Evolutionary conservation across 164 flowering plant genomes (phyloP).

Genomic region (Berberis thunbergii): DNA sequence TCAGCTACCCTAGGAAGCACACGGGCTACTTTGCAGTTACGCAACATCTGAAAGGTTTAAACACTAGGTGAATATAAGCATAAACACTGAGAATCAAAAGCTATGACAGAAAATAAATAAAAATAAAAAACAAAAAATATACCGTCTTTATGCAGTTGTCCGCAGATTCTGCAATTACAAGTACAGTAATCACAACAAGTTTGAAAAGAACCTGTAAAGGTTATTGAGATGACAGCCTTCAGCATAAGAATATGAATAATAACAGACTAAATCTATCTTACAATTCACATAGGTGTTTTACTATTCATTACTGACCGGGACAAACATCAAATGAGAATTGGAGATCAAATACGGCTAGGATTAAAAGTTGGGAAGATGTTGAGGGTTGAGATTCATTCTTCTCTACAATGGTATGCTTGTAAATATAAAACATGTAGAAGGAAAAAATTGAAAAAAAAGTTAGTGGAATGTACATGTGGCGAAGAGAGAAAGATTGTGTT

Average conservation of each 20-base stretch:
- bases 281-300: no score
- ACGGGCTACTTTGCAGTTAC: constrained; percentile 92
- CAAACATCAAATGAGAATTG: no score
- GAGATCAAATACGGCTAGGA: no score
- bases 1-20: constrained; percentile 89
- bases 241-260: constrained; percentile 46
- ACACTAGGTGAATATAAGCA: neutral
- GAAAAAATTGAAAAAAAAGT: no score
- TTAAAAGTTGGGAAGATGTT: no score
- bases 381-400: no score
- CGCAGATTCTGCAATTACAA: constrained; percentile 96
- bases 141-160: constrained; percentile 99
- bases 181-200: constrained; percentile 98
- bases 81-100: neutral
- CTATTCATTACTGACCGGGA: no score
- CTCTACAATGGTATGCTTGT: no score
- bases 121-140: constrained; percentile 5
- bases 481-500: no score
- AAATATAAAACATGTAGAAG: no score
- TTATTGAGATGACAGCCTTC: neutral
- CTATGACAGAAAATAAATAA: neutral
- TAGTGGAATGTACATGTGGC: no score
- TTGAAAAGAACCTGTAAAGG: constrained; percentile 84
- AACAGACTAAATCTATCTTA: no score
- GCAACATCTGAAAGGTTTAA: constrained; percentile 64